Base-by-base conservation (phyloP, 208 protist species). In the Leishmania arabica region DNA sequence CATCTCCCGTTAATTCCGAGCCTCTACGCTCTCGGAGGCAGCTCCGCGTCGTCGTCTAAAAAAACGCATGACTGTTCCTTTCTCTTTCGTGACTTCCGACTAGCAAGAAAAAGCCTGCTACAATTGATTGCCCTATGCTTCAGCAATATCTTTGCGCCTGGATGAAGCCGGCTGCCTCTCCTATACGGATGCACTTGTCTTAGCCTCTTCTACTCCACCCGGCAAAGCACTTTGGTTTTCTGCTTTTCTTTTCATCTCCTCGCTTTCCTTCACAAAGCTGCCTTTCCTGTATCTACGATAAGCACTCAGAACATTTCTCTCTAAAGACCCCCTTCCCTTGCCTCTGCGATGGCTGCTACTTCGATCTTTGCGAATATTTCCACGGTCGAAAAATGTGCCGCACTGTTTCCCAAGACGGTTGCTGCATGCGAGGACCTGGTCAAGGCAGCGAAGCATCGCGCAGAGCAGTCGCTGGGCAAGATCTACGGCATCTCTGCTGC, bases 341-440 rank as follows among this genome's bases (percentile, higher is more conserved):
- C 27, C 51, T 77, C 56, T 34, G 13, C 40, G 42, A 65, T 65
- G 83, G 42, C 82, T 1, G 85, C 78, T 69, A 83, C 86, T 62
- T 40, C 40, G 19, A 82, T 95, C 24, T 95, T 96, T 85, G 89
- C 89, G 56, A 85, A 95, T 75, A 83, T 92, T 6, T 77, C 64
- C 19, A 84, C 83, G 37, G 76, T 83, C 4, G 49, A 81, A 60
- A 89, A 91, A 64, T 94, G 90, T 75, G 91, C 90, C 3, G 75
- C 71, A 27, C 83, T 97, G 42, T 97, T 97, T 77, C 94, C 94
- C 3, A 91, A 90, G 66, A 90, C 88, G 34, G 79, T 84, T 11
- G 86, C 79, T 1, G 92, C 83, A 21, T 93, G 89, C 74, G 68
- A 91, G 56, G 79, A 77, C 37, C 27, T 97, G 24, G 87, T 88